Percentiles rank a stretch among this genome's conserved stretches.
Evolutionary conservation across 202 grass and related monocot genomes (phyloP).

Genomic region (Schoenoplectus tabernaemontani): DNA sequence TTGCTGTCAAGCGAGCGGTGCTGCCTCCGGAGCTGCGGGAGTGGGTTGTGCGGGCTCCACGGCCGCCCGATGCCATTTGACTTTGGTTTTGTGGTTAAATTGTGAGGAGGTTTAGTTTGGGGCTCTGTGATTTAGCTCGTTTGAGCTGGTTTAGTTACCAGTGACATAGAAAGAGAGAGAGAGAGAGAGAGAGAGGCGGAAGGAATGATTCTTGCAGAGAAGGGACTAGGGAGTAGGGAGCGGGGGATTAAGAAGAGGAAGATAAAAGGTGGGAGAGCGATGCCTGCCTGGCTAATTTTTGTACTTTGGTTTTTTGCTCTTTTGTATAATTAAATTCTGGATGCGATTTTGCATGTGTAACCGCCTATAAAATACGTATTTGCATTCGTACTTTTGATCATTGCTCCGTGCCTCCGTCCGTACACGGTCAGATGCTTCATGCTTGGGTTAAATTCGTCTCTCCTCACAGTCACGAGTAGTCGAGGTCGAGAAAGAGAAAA

Average conservation of each 20-base stretch:
- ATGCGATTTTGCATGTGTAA: too few species aligned
- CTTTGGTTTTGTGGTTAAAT: conserved; percentile 1
- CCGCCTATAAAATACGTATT: too few species aligned
- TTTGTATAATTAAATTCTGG: conserved; percentile 11
- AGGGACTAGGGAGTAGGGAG: background rate
- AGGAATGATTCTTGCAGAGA: background rate
- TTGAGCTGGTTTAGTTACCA: background rate
- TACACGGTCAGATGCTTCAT: too few species aligned
- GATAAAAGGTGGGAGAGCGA: conserved; percentile 19
- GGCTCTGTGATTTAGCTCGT: background rate
- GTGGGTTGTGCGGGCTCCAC: conserved; percentile 45
- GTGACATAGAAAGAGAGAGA: background rate
- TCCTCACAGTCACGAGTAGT: too few species aligned
- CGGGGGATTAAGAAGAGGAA: too few species aligned
- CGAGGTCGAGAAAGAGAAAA: too few species aligned
- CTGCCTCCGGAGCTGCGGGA: conserved; percentile 44
- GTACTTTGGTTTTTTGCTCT: background rate
- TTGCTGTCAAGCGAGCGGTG: conserved; percentile 30
- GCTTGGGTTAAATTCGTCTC: too few species aligned
- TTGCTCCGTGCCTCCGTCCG: too few species aligned
- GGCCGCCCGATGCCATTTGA: conserved; percentile 64
- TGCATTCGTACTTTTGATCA: too few species aligned
- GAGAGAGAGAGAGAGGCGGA: background rate
- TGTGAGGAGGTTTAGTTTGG: background rate
- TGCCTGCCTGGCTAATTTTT: background rate